Percentiles rank a stretch among this genome's conserved stretches.
phyloP scores from a whole-genome alignment of 2,329 filamentous ascomycete species.

The Xylariomycetidae sp. region DNA sequence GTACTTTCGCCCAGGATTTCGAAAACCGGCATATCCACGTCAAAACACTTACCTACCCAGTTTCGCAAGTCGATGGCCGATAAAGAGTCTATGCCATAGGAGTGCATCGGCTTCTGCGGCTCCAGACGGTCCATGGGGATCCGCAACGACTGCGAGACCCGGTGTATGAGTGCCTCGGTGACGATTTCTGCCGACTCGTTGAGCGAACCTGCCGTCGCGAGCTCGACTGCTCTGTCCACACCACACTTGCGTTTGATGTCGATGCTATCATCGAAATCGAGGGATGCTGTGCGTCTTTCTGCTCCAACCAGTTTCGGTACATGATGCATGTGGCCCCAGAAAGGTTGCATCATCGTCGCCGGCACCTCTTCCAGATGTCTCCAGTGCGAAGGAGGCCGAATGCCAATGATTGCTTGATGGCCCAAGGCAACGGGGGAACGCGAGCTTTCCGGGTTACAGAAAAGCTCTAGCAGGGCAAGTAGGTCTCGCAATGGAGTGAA shows the following conservation, averaged over 20 bases:
- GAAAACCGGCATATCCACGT: slow-evolving; percentile 34
- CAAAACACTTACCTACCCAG: slow-evolving; percentile 28
- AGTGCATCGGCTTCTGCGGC: slow-evolving; percentile 13
- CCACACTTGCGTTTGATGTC: background rate
- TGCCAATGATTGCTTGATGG: no score
- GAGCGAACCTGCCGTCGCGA: slow-evolving; percentile 14
- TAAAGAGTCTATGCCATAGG: slow-evolving; percentile 21
- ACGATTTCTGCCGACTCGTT: slow-evolving; percentile 17
- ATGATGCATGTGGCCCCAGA: slow-evolving; percentile 18
- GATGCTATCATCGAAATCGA: slow-evolving; percentile 1
- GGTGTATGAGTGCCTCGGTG: slow-evolving; percentile 19
- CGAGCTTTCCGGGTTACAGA: slow-evolving; percentile 10
- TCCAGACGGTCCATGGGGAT: slow-evolving; percentile 18
- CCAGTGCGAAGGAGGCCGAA: no score
- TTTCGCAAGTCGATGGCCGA: slow-evolving; percentile 19
- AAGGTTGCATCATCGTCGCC: slow-evolving; percentile 17
- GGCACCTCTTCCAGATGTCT: no score
- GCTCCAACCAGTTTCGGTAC: no score
- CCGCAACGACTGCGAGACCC: slow-evolving; percentile 18
- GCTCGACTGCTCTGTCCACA: slow-evolving; percentile 6
- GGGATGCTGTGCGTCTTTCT: no score
- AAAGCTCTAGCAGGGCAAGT: slow-evolving; percentile 19
- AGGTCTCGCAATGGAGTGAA: slow-evolving; percentile 7
- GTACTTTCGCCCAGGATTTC: slow-evolving; percentile 28
- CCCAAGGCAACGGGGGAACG: slow-evolving; percentile 10